Evolutionary conservation across 805 yeast species (phyloP).

Genomic region (Debaryomyces hansenii): DNA sequence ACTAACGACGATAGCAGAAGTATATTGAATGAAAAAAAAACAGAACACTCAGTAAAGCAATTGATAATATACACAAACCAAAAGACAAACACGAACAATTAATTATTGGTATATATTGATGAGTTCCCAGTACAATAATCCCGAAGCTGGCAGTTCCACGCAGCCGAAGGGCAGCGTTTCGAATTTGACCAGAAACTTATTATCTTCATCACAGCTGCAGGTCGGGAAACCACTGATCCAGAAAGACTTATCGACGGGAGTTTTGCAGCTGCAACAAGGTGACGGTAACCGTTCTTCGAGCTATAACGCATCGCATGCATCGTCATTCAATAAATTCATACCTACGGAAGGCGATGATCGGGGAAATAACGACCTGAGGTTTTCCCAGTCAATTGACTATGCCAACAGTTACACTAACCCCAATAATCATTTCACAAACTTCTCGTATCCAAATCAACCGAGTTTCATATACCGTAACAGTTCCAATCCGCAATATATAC

Average conservation of each 20-base stretch:
- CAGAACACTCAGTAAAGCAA: too few species aligned
- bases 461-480: not conserved
- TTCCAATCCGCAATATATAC: not conserved
- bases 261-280: not conserved
- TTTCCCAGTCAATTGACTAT: conserved; percentile 1
- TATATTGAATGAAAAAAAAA: too few species aligned
- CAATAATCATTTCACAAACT: not conserved
- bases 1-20: too few species aligned
- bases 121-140: conserved; percentile 6
- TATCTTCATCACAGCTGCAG: conserved; percentile 15
- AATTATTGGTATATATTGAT: not conserved
- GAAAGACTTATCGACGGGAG: not conserved
- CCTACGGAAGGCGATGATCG: conserved; percentile 4
- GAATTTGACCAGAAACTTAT: conserved; percentile 29
- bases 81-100: too few species aligned
- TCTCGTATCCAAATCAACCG: conserved; percentile 4
- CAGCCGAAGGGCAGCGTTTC: conserved; percentile 14
- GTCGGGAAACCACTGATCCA: not conserved
- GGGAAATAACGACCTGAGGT: not conserved
- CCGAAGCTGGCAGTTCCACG: not conserved
- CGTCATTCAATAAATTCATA: conserved; percentile 7
- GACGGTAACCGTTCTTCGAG: conserved; percentile 7
- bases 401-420: not conserved
- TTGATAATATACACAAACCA: too few species aligned
- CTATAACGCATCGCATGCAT: conserved; percentile 4